A percentile compares a stretch with the other conserved stretches of the same genome.
These are phyloP conservation scores for Claviceps sp. DNA, from an alignment of 2,329 filamentous ascomycete genomes.

Conservation along the genomic window DNA sequence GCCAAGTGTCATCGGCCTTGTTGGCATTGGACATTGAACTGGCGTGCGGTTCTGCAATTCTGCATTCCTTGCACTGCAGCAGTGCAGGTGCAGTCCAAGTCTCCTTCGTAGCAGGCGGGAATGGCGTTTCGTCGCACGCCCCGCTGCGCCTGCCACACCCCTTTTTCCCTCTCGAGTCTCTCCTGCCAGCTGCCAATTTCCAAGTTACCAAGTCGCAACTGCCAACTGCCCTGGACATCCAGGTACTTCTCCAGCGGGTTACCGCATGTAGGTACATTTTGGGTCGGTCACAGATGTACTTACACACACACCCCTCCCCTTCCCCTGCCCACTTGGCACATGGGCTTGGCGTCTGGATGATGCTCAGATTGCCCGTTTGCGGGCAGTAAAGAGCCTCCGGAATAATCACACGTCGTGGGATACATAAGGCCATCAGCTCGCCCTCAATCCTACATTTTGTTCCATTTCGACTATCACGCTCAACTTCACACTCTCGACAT, in stretches of 20 bases:
- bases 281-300: too few relatives aligned
- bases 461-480: neutral
- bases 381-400: slow-evolving; percentile 1
- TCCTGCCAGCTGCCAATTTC: too few relatives aligned
- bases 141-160: too few relatives aligned
- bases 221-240: slow-evolving; percentile 4
- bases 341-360: slow-evolving; percentile 1
- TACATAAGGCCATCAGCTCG: slow-evolving; percentile 18
- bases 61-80: too few relatives aligned
- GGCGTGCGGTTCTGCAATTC: too few relatives aligned
- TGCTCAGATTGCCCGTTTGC: slow-evolving; percentile 18
- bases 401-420: slow-evolving; percentile 8
- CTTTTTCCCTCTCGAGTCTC: too few relatives aligned
- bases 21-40: too few relatives aligned
- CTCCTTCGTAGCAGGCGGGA: too few relatives aligned
- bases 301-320: neutral
- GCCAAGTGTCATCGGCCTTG: neutral
- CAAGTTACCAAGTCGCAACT: neutral
- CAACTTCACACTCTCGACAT: neutral
- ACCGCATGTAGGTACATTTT: too few relatives aligned
- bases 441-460: slow-evolving; percentile 7
- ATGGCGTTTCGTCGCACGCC: too few relatives aligned
- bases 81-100: too few relatives aligned
- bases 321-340: neutral
- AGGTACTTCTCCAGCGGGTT: slow-evolving; percentile 6